phyloP scores from a whole-genome alignment of 202 grass and related monocot species.

The Saccharum hybrid region DNA sequence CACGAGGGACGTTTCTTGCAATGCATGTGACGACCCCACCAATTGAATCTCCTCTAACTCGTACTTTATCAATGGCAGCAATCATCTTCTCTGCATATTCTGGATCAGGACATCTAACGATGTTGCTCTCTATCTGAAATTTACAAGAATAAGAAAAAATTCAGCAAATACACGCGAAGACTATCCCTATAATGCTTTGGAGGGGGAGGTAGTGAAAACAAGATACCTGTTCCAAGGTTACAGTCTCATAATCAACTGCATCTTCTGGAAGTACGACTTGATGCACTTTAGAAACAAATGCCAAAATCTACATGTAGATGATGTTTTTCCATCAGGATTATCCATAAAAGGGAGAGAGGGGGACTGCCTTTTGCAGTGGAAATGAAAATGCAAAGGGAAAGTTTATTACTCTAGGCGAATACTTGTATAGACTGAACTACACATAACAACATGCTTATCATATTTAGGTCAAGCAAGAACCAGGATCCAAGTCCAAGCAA shows the following conservation, averaged over 20 bases:
- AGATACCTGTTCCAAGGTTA: constrained; percentile 81
- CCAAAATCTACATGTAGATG: constrained; percentile 65
- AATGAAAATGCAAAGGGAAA: constrained; percentile 29
- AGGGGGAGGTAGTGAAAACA: constrained; percentile 38
- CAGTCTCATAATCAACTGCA: constrained; percentile 73
- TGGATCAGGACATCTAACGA: constrained; percentile 90
- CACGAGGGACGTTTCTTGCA: constrained; percentile 94
- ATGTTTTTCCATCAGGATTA: constrained; percentile 24
- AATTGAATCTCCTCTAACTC: constrained; percentile 86
- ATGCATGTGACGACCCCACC: constrained; percentile 96
- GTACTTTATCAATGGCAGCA: constrained; percentile 80
- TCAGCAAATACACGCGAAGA: constrained; percentile 26
- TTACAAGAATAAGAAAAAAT: constrained; percentile 31
- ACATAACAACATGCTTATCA: constrained; percentile 18
- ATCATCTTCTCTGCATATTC: constrained; percentile 99
- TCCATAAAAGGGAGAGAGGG: neutral
- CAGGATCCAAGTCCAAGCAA: constrained; percentile 14
- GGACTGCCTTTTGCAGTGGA: neutral
- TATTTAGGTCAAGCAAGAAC: constrained; percentile 36
- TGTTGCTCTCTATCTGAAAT: constrained; percentile 95
- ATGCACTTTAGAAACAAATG: constrained; percentile 98
- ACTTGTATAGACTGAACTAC: neutral
- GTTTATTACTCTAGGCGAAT: neutral
- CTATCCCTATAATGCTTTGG: constrained; percentile 12
- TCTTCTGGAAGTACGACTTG: constrained; percentile 88